phyloP scores from a whole-genome alignment of 2,329 filamentous ascomycete genomes.

The Leptographium lundbergii region DNA sequence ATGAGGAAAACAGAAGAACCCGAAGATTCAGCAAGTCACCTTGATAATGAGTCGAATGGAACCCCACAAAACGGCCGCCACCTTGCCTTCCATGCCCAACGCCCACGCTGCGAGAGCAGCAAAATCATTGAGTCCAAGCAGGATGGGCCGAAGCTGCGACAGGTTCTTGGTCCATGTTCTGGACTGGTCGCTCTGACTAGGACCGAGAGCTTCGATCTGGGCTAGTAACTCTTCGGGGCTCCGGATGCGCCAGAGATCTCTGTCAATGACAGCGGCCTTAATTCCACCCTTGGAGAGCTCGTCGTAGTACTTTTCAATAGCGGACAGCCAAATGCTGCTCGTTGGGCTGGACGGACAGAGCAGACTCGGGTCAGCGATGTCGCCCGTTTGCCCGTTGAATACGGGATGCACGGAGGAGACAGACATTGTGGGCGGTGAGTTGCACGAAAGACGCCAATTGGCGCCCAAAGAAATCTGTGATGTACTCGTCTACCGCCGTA shows the following conservation, averaged over 20 bases:
- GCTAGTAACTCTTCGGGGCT: neutral
- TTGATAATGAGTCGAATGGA: neutral
- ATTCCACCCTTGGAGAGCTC: neutral
- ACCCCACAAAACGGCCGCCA: neutral
- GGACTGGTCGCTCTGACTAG: neutral
- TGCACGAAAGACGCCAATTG: neutral
- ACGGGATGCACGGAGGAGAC: neutral
- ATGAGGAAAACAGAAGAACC: neutral
- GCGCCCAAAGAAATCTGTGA: neutral
- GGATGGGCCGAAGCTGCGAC: neutral
- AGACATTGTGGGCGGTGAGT: neutral
- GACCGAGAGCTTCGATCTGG: neutral
- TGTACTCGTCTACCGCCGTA: neutral
- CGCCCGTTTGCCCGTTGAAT: neutral
- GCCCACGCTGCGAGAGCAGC: neutral
- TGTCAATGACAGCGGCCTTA: neutral
- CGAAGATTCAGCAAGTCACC: neutral
- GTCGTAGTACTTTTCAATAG: neutral
- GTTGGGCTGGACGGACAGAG: neutral
- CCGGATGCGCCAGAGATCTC: neutral
- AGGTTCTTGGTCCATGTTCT: neutral
- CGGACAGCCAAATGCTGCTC: neutral
- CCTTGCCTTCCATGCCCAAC: neutral
- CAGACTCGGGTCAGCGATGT: neutral
- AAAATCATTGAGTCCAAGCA: neutral